These are phyloP conservation scores for Crataegus laevigata DNA, from an alignment of 306 rosid species.

Conservation along the genomic window DNA sequence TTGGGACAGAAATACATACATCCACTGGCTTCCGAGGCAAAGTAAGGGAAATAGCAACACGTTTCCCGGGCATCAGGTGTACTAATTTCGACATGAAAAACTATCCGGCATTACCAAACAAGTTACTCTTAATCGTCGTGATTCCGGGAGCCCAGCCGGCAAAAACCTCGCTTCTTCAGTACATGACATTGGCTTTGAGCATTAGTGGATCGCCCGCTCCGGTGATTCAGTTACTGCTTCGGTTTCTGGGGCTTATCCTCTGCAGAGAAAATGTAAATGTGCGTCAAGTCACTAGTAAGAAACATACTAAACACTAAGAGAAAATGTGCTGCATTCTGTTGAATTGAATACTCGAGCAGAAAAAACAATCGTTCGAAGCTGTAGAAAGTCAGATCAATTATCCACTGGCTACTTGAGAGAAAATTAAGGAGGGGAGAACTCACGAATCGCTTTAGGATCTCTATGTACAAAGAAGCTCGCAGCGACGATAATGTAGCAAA, in stretches of 20 bases:
- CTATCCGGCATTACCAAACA: not conserved
- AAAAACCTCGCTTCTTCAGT: not conserved
- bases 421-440: constrained; percentile 4
- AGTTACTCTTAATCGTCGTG: not conserved
- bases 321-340: too few species aligned
- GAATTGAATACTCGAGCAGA: not conserved
- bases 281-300: not conserved
- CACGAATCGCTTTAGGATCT: constrained; percentile 43
- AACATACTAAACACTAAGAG: not conserved
- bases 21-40: not conserved
- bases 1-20: not conserved
- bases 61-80: not conserved
- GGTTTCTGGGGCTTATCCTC: constrained; percentile 22
- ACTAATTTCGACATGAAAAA: not conserved
- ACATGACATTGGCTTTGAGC: not conserved
- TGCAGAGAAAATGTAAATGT: constrained; percentile 12
- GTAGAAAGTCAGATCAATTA: not conserved
- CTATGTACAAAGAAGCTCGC: constrained; percentile 82
- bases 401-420: not conserved
- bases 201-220: not conserved
- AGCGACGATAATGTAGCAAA: constrained; percentile 75
- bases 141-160: not conserved
- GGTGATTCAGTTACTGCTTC: not conserved
- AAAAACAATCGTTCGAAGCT: not conserved
- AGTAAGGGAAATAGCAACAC: not conserved